Percentiles rank a stretch among this genome's conserved stretches.
These are phyloP conservation scores for Phyllosticta ampelicida DNA, from an alignment of 2,329 filamentous ascomycete species.

Conservation along the genomic window DNA sequence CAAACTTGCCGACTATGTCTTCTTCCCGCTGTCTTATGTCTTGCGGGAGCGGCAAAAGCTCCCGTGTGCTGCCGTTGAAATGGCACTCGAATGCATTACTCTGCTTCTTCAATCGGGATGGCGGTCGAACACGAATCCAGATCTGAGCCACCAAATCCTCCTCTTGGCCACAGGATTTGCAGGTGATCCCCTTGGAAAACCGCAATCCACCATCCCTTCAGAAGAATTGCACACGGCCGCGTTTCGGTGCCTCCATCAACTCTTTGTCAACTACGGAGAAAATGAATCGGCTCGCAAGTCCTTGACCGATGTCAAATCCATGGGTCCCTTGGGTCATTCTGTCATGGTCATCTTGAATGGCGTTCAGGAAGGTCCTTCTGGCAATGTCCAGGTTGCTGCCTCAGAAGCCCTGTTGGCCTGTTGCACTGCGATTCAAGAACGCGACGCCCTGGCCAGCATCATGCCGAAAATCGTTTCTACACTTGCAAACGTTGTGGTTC, in stretches of 20 bases:
- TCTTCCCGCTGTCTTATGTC: constrained; percentile 84
- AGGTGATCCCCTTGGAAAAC: constrained; percentile 51
- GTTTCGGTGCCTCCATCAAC: constrained; percentile 55
- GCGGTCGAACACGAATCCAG: constrained; percentile 57
- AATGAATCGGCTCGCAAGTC: constrained; percentile 40
- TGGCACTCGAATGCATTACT: constrained; percentile 63
- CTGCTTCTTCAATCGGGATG: constrained; percentile 70
- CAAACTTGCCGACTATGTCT: constrained; percentile 85
- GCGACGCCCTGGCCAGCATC: constrained; percentile 69
- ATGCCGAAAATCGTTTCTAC: constrained; percentile 79
- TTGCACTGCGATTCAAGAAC: constrained; percentile 55
- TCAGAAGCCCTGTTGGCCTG: constrained; percentile 53
- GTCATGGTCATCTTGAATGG: constrained; percentile 71
- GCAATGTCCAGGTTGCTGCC: constrained; percentile 61
- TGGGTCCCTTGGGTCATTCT: constrained; percentile 72
- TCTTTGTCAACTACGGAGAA: constrained; percentile 51
- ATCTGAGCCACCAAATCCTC: constrained; percentile 72
- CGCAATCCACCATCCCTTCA: constrained; percentile 37
- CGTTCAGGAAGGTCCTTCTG: constrained; percentile 52
- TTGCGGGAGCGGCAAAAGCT: constrained; percentile 65
- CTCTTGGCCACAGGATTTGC: constrained; percentile 75
- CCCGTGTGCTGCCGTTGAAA: constrained; percentile 61
- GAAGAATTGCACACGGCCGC: constrained; percentile 68
- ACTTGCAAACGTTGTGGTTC: constrained; percentile 63
- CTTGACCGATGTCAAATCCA: constrained; percentile 44